Base-by-base conservation (phyloP, 306 rosid genomes). In the Rosa rugosa region DNA sequence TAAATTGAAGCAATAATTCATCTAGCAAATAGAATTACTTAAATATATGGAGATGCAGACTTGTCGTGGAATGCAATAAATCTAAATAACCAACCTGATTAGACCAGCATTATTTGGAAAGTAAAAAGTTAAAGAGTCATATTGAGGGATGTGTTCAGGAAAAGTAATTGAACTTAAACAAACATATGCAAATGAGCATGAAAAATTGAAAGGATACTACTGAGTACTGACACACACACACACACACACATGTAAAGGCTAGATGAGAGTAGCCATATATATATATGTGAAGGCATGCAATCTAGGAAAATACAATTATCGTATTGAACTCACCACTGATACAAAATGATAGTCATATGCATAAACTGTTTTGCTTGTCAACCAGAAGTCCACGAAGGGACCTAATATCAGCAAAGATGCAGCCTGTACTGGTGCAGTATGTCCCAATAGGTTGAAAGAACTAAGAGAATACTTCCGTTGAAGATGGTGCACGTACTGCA, bases 401-500 rank as follows among this genome's bases (percentile, higher is more conserved):
- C 97, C 97, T 14, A 80, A 22, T 73, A 87, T 65, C 36, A 90
- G 82, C 74, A 92, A 71, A 63, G 91, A 87, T 66, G 90, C 77
- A 51, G 97, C 94, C 80, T 92, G 97, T 65, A 87, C 87, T 13
- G 97, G 97, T 18, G 97, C 97, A 25, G 90, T 90, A 68, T 92
- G 94, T 73, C 93, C 90, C 86, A 92, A 72, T 82, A 92, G 83
- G 75, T 90, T 87, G 85, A 92, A 92, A 12, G 97, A 92, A 67
- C 97, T 91, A 53, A 92, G 90, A 66, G 97, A 88, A 76, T 92
- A 87, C 80, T 90, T 92, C 76, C 89, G 82, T 85, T 90, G 97
- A 66, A 92, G 94, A 75, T 73, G 86, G 84, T 90, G 94, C 65
- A 92, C 94, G 81, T 85, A 88, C 97, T 92, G 86, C 87, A 83